A percentile compares a stretch with the other conserved stretches of the same genome.
phyloP scores from a whole-genome alignment of 305 asterid genomes.

The Fraxinus paxiana region DNA sequence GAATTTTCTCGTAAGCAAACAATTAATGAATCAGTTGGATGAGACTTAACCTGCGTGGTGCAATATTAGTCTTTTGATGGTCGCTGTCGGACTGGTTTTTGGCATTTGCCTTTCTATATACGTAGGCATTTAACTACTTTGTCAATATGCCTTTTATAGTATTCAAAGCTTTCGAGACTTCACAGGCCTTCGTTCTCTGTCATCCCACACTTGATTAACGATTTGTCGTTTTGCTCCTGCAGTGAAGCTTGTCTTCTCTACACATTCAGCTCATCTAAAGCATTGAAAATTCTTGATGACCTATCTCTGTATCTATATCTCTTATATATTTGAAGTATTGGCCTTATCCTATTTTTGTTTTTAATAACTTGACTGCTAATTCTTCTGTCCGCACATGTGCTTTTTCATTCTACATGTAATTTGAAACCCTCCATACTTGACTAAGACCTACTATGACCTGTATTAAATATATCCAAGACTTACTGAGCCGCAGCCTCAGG shows the following conservation, averaged over 20 bases:
- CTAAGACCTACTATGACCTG: neutral
- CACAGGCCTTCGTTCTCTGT: neutral
- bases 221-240: neutral
- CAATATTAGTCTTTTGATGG: neutral
- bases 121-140: neutral
- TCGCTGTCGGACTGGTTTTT: neutral
- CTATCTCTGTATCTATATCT: neutral
- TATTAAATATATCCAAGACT: neutral
- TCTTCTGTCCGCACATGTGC: neutral
- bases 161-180: neutral
- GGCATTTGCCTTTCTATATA: neutral
- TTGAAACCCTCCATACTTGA: neutral
- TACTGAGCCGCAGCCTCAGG: neutral
- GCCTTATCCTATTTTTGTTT: neutral
- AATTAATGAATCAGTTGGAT: neutral
- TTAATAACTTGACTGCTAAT: neutral
- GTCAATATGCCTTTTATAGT: neutral
- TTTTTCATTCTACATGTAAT: neutral
- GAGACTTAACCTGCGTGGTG: neutral
- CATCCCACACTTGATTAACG: neutral
- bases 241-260: neutral
- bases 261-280: neutral
- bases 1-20: neutral
- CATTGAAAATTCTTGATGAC: neutral
- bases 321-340: neutral